phyloP scores from a whole-genome alignment of 345 rosid species.

The Erucastrum elatum region DNA sequence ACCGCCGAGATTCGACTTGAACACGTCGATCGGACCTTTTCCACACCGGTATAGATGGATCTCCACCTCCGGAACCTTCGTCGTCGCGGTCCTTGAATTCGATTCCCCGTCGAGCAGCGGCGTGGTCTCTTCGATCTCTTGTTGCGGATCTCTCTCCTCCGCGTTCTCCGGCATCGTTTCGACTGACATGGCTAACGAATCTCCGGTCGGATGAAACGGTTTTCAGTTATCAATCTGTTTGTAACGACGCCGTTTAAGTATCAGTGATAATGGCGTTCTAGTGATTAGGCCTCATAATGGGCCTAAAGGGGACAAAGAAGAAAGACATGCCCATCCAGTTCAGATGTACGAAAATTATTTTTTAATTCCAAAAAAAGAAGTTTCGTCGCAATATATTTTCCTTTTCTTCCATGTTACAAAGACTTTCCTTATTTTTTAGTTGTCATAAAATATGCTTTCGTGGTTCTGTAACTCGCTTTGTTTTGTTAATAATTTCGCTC shows the following conservation, averaged over 20 bases:
- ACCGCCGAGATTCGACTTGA: slow-evolving; percentile 71
- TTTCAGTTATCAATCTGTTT: not conserved
- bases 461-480: not conserved
- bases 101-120: slow-evolving; percentile 22
- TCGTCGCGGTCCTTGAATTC: slow-evolving; percentile 36
- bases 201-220: not conserved
- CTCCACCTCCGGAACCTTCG: slow-evolving; percentile 75
- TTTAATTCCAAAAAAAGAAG: too few species aligned
- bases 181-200: not conserved
- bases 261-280: too few species aligned
- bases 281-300: not conserved
- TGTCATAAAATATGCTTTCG: not conserved
- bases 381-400: too few species aligned
- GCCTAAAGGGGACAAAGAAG: not conserved
- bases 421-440: not conserved
- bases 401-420: not conserved
- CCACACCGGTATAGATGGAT: slow-evolving; percentile 68
- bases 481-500: not conserved
- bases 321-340: too few species aligned
- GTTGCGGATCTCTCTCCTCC: slow-evolving; percentile 27
- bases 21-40: slow-evolving; percentile 81
- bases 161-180: not conserved
- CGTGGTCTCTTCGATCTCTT: slow-evolving; percentile 51
- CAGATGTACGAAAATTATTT: too few species aligned
- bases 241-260: not conserved